These are phyloP conservation scores for Aegle marmelos DNA, from an alignment of 345 rosid species.

Conservation along the genomic window DNA sequence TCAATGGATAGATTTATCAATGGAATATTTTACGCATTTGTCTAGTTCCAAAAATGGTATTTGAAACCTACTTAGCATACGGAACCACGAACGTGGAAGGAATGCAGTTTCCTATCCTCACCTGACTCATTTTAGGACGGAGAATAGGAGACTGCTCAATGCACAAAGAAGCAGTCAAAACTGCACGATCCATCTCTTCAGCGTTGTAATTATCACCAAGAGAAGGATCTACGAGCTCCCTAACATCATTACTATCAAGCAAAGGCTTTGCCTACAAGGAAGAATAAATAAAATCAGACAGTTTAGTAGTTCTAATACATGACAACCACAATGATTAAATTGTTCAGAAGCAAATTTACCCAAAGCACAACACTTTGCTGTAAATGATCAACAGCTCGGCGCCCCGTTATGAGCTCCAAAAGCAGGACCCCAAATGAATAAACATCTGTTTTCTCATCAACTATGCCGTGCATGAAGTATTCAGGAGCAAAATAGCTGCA, in stretches of 20 bases:
- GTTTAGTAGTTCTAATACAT: not conserved
- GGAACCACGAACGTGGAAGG: not conserved
- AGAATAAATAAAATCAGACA: not conserved
- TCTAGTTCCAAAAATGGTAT: not conserved
- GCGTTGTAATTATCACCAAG: conserved; percentile 48
- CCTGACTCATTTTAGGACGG: conserved; percentile 93
- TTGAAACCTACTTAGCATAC: not conserved
- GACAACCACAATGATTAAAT: not conserved
- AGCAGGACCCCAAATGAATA: conserved; percentile 88
- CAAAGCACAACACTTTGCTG: conserved; percentile 75
- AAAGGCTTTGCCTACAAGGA: conserved; percentile 73
- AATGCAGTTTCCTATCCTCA: conserved; percentile 16
- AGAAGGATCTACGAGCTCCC: conserved; percentile 63
- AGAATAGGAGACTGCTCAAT: conserved; percentile 74
- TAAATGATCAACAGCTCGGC: conserved; percentile 62
- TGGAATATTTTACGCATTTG: not conserved
- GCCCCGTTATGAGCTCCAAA: conserved; percentile 84
- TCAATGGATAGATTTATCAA: not conserved
- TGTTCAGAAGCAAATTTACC: conserved; percentile 38
- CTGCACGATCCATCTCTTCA: conserved; percentile 63
- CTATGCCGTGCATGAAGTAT: conserved; percentile 90
- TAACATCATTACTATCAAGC: conserved; percentile 46
- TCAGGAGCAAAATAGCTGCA: conserved; percentile 93
- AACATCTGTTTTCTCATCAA: conserved; percentile 91
- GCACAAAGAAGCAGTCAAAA: conserved; percentile 79